Evolutionary conservation across 2,329 filamentous ascomycete genomes (phyloP).

Genomic region (Alternaria postmessia): DNA sequence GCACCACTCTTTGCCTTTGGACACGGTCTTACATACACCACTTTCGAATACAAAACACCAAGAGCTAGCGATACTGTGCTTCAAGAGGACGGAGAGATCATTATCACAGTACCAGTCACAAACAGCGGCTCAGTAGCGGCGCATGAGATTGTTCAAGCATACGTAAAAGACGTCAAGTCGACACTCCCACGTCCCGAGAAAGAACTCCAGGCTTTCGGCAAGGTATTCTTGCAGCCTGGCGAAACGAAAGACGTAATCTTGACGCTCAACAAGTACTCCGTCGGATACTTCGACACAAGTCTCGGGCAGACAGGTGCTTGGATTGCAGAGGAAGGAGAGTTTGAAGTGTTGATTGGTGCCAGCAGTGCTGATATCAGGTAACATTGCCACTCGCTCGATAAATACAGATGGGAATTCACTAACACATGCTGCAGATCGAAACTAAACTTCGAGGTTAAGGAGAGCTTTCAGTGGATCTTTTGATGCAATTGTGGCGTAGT

Average conservation of each 20-base stretch:
- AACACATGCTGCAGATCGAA: constrained; percentile 52
- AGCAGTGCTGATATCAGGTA: constrained; percentile 71
- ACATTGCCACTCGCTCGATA: constrained; percentile 31
- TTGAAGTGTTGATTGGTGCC: constrained; percentile 68
- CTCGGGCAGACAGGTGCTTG: constrained; percentile 59
- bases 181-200: constrained; percentile 72
- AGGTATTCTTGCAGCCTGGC: constrained; percentile 48
- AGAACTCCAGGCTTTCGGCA: constrained; percentile 73
- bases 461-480: constrained; percentile 73
- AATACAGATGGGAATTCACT: constrained; percentile 7
- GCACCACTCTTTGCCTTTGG: constrained; percentile 77
- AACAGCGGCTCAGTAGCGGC: constrained; percentile 67
- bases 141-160: constrained; percentile 72
- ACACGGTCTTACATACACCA: constrained; percentile 80
- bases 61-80: constrained; percentile 61
- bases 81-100: constrained; percentile 55
- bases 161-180: constrained; percentile 70
- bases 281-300: constrained; percentile 69
- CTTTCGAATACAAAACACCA: constrained; percentile 69
- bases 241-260: constrained; percentile 47
- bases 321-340: constrained; percentile 72
- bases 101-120: constrained; percentile 59
- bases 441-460: constrained; percentile 65
- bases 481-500: constrained; percentile 34
- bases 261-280: constrained; percentile 56